Base-by-base conservation (phyloP, 106 monocot genomes). In the Dendrobium catenatum region DNA sequence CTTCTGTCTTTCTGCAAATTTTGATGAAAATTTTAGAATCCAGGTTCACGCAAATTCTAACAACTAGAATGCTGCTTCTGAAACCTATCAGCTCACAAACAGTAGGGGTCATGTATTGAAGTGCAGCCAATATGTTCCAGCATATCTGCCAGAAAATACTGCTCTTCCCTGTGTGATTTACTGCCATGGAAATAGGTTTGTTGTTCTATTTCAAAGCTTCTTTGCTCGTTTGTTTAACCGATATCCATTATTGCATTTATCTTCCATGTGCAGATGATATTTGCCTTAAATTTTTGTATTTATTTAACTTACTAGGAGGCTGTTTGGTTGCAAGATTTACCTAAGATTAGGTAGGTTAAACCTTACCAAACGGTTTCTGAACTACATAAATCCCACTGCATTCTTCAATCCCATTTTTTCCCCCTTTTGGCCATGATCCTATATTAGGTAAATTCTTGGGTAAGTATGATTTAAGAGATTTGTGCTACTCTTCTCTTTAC, bases 181-280 rank as follows among this genome's bases (percentile, higher is more conserved):
- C 80, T 98, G 98, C 83, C 98, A 98, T 80, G 98, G 98, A 79
- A 98, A 98, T 84, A 98, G 98, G 98, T 93, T 37, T 46, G 81
- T 67, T 6, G 40, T 67, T 87, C 1, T 79, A 66, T 24, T 81
- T 31, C 6, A n/a, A 1, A n/a, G 19, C 66, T 66, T 79, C 43
- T 42, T 47, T 15, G 9, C 15, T 20, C 19, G 6, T 18, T 74
- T 43, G 29, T 74, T 74, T 8, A 74, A 44, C 43, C 44, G 74
- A 5, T 74, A 11, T 19, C 22, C 5, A 61, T 74, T 74, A 40
- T 74, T 37, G 33, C 33, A 70, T 31, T 20, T 37, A 37, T 70
- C 70, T 70, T 33, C 31, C 15, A 70, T 37, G 1, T 33, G 29
- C 33, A 33, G 29, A 29, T 37, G n/a, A 70, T 16, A 70, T 68